Base-by-base conservation (phyloP, 2,329 filamentous ascomycete species). In the Kalmusia sp. region DNA sequence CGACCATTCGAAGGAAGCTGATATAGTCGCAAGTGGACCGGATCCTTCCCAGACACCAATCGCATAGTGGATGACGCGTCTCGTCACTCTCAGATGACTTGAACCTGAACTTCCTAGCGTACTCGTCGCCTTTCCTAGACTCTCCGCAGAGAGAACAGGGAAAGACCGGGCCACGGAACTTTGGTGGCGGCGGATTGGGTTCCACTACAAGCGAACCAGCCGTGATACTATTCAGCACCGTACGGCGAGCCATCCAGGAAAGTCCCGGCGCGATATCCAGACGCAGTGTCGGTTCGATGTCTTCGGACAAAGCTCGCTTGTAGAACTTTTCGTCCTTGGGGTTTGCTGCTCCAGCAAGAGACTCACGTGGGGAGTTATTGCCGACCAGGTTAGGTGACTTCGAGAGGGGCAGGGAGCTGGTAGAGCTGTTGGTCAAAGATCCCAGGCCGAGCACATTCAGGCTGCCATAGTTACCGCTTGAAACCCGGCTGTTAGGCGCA, bases 291-390 rank as follows among this genome's bases (percentile, higher is more conserved):
- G 95, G 95, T 70, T 99, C 95, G 51, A 99, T 91, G 68, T 99
- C 95, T 73, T 99, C 95, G 17, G 86, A 83, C 22, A 98, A 76
- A 5, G 87, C 88, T 40, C 95, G 87, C 78, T 98, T 98, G 79
- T 93, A 99, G 70, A 98, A 99, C 60, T 90, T 91, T 24, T 90
- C 91, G 51, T 98, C 95, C 69, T 95, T 96, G 34, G 99, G 78
- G 4, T 87, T 86, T 3, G 84, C 55, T 17, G 57, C 50, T 17
- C 57, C 55, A 22, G 54, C 50, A n/a, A 61, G 50, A 17, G 65
- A 62, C 22, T 74, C 73, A 31, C 67, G 72, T n/a, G 65, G 72
- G 49, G 59, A 77, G 30, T 65, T 64, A 51, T 75, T 77, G 34
- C 59, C 58, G 37, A 53, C 58, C 2, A 58, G 58, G 25, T 50